Percentiles rank a stretch among this genome's conserved stretches.
These are phyloP conservation scores for Neophaeococcomyces aloes DNA, from an alignment of 2,329 filamentous ascomycete genomes.

Conservation along the genomic window DNA sequence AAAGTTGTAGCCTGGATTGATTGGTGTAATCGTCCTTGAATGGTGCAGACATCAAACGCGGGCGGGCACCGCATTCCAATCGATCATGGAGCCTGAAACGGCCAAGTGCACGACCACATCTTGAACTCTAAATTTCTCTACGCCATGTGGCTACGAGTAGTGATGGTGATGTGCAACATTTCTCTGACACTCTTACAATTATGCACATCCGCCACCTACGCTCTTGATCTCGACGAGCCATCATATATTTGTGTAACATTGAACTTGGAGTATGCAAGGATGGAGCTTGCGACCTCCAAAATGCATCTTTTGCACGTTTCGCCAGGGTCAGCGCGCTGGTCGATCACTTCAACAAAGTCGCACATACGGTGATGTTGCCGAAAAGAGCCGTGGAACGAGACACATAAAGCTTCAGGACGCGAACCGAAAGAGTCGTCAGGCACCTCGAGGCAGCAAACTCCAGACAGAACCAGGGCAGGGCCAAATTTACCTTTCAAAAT, in stretches of 20 bases:
- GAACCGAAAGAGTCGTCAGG: background rate
- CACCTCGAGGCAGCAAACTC: too few species aligned
- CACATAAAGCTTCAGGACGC: background rate
- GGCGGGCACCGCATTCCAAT: background rate
- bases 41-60: background rate
- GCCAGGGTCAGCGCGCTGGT: slow-evolving; percentile 6
- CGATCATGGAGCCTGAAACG: background rate
- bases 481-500: background rate
- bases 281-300: slow-evolving; percentile 11
- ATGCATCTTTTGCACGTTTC: slow-evolving; percentile 35
- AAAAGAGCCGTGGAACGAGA: background rate
- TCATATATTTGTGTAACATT: background rate
- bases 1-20: too few species aligned
- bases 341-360: background rate
- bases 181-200: background rate
- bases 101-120: background rate
- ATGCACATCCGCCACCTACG: background rate
- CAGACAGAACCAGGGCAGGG: background rate
- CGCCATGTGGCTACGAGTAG: too few species aligned
- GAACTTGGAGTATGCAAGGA: slow-evolving; percentile 8
- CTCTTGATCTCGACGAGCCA: too few species aligned
- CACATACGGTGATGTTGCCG: background rate
- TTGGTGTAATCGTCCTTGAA: too few species aligned
- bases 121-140: slow-evolving; percentile 7
- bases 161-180: slow-evolving; percentile 1